Evolutionary conservation across 768 basidiomycete genomes (phyloP), one percentile per base, ranked within the genome.

Genomic region (Boletus eberwhitei): DNA sequence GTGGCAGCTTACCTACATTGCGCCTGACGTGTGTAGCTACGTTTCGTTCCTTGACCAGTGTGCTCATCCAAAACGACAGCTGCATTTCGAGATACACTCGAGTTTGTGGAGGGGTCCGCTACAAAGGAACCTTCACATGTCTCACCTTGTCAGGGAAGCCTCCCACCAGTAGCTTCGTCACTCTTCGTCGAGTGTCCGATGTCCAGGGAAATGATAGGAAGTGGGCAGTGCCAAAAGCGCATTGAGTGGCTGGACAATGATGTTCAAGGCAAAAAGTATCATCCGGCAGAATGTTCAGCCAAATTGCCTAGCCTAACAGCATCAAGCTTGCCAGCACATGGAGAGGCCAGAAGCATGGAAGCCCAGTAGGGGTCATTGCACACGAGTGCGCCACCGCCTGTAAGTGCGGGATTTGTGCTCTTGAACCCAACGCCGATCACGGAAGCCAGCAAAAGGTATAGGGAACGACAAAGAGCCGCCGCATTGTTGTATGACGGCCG

Each of bases 1-100:
- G 95, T 66, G 95, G 96, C 1, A 95, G 92, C 71, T 71, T 95
- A 45, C 95, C 0, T 98, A 98, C 67, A 87, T 96, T 13, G 95
- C 95, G 0, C 95, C 95, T 0, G 95, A 98, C 77, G 94, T 93
- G 63, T 36, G 77, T 63, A 12, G 16, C 36, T 29, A 19, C 19
- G 3, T 37, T n/a, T 14, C 48, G n/a, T 38, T 22, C 2, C 19
- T 37, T 13, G 48, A 40, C n/a, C 13, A 21, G n/a, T 4, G 1
- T 29, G 7, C 32, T 52, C 41, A 51, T 11, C 35, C 8, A 16
- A 19, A 43, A 35, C 19, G 11, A 21, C 52, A 95, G 93, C 70
- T 96, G 32, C 86, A 85, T 35, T 74, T 26, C 24, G 24, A 26
- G 24, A 26, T 26, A 6, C 24, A 26, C 13, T 40, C 13, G 2